Base-by-base conservation (phyloP, 768 basidiomycete species). In the Trametes elegans region DNA sequence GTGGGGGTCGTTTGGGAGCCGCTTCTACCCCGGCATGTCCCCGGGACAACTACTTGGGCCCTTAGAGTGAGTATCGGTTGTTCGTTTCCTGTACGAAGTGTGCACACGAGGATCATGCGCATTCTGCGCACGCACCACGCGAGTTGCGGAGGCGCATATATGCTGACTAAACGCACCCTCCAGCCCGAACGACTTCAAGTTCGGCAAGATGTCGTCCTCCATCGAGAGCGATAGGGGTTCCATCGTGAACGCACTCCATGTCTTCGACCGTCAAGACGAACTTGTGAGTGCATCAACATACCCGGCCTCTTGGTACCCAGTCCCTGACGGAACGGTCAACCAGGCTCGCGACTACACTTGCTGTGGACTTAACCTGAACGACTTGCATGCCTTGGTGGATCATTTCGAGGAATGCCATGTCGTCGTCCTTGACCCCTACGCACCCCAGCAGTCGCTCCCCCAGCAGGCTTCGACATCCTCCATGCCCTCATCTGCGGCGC, bases 381-480 rank as follows among this genome's bases (percentile, higher is more conserved):
- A 90, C 63, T 78, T 90, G 0, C 88, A 90, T 57, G 87, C 90
- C 3, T 84, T 96, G 10, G 80, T 96, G 3, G 91, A 95, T 70
- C 93, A 96, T 66, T 94, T 95, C 61, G 93, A 96, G 65, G 88
- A 93, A 56, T 84, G 85, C 42, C 93, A 96, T 68, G 88, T 95
- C 67, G 79, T 90, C 65, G 83, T 92, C 55, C 68, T 87, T 38
- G 75, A 79, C 58, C 71, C 76, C n/a, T 72, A 68, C 29, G 68
- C 68, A 3, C 67, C 64, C 14, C 61, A 62, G n/a, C 44, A 38
- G 34, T 31, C 62, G 1, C 46, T 55, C 11, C 55, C 60, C 2
- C 58, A 55, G 45, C 39, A 59, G 21, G 38, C 53, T 11, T 45
- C 63, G 11, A 24, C 18, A 2, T 34, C 49, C 24, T 19, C 55